Base-by-base conservation (phyloP, 345 rosid genomes). In the Brassica rapa region DNA sequence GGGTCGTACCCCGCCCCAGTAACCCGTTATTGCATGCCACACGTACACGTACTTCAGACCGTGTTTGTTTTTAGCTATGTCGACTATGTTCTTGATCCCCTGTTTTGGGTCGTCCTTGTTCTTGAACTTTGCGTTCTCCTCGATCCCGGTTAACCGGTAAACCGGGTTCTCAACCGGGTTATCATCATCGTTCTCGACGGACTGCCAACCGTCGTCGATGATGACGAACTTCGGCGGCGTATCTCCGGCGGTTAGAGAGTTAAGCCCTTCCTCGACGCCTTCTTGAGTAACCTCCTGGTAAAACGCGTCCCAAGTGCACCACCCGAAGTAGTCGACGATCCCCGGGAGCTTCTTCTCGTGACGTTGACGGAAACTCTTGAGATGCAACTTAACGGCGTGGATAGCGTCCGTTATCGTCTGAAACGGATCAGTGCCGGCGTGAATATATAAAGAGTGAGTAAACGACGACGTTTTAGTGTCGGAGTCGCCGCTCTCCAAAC, bases 291-390 rank as follows among this genome's bases (percentile, higher is more conserved):
- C 97, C 6, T 94, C 92, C 51, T 94, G 93, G 82, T 94, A 94
- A 80, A 92, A 94, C 16, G 98, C 98, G 71, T 94, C 98, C 98
- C 98, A 94, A 16, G 98, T 94, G 81, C 98, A 94, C 98, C 98
- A 94, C 0, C 98, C 98, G 66, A 94, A 92, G 35, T 85, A 88
- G 80, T 92, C 95, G 1, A 94, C 84, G 8, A 94, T 80, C 11
- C 86, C 95, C 0, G 98, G 98, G 39, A 91, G 83, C 62, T 89
- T 92, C 87, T 94, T 94, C 84, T 94, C 98, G 59, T 88, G 90
- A 19, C 92, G 90, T 77, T 85, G 97, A 10, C 90, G 95, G 85
- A 94, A 94, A 1, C 92, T 87, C 79, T 85, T 89, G 41, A 91
- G 84, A 27, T 91, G 98, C 14, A 62, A 25, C 53, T 90, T 91